These are phyloP conservation scores for Hericium coralloides DNA, from an alignment of 768 basidiomycete species.

Conservation along the genomic window DNA sequence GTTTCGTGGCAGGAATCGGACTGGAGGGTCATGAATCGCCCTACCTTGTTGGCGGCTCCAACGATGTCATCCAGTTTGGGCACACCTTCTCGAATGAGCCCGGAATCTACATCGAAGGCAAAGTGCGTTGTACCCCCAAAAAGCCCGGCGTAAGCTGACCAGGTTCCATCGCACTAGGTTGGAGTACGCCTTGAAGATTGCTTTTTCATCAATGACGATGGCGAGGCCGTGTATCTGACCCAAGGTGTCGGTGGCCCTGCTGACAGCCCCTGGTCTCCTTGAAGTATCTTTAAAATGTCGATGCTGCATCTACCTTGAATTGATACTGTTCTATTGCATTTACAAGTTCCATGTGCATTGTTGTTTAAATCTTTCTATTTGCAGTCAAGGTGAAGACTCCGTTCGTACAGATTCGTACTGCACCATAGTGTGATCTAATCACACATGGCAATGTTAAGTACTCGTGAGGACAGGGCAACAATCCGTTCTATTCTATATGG, in stretches of 20 bases:
- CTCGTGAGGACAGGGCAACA: too few species aligned
- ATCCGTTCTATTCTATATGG: too few species aligned
- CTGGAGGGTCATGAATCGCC: conserved; percentile 78
- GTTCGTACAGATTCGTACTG: too few species aligned
- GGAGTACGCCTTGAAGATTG: conserved; percentile 84
- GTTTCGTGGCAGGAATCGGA: conserved; percentile 53
- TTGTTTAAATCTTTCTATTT: too few species aligned
- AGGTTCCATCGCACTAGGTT: conserved; percentile 30
- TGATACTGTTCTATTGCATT: too few species aligned
- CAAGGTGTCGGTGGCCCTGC: conserved; percentile 55
- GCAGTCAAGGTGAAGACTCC: too few species aligned
- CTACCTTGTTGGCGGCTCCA: conserved; percentile 65
- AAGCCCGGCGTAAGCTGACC: not conserved
- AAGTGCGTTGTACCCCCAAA: conserved; percentile 29
- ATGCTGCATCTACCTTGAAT: too few species aligned
- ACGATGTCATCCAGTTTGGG: conserved; percentile 46
- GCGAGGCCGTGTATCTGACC: conserved; percentile 51
- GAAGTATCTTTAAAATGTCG: conserved; percentile 1
- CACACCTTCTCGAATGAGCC: conserved; percentile 83
- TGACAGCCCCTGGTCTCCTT: conserved; percentile 26
- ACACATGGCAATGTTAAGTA: too few species aligned
- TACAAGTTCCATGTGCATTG: too few species aligned
- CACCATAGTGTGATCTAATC: too few species aligned
- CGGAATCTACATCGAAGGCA: conserved; percentile 61
- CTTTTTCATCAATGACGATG: conserved; percentile 51